Conservation (phyloP, 306 rosid species). For the Lathyrus sativus region DNA sequence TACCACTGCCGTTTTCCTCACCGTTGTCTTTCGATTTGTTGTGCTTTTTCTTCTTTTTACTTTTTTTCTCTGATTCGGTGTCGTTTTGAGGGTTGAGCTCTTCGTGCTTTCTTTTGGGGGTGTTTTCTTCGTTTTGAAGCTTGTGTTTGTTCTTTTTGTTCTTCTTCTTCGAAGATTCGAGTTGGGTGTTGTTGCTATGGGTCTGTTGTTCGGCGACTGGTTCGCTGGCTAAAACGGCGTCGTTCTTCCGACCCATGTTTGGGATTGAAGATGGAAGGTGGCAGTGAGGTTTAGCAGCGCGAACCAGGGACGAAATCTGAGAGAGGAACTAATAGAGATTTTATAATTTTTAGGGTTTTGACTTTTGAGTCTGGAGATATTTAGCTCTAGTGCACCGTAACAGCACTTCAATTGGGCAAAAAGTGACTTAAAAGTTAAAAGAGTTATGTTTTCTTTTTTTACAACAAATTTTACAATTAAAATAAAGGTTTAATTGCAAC, state of each 20-base stretch:
- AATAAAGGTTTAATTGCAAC: too few species aligned
- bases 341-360: conserved; percentile 61
- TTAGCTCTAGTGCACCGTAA: not conserved
- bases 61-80: conserved; percentile 47
- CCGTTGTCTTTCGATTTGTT: conserved; percentile 14
- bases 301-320: conserved; percentile 34
- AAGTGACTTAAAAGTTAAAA: too few species aligned
- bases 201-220: conserved; percentile 33
- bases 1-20: conserved; percentile 21
- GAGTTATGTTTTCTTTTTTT: too few species aligned
- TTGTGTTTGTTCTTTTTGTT: conserved; percentile 49
- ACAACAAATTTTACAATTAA: too few species aligned
- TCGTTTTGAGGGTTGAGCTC: conserved; percentile 38
- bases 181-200: conserved; percentile 25
- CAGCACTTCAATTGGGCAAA: too few species aligned
- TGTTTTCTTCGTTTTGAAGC: conserved; percentile 38
- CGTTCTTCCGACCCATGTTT: conserved; percentile 72
- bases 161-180: conserved; percentile 56
- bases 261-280: conserved; percentile 4
- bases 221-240: conserved; percentile 35
- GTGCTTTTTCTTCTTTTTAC: conserved; percentile 53
- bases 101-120: conserved; percentile 60
- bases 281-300: conserved; percentile 17
- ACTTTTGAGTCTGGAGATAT: conserved; percentile 25
- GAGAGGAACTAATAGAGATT: conserved; percentile 1